These are phyloP conservation scores for Medicago arabica DNA, from an alignment of 306 rosid species.

Conservation along the genomic window DNA sequence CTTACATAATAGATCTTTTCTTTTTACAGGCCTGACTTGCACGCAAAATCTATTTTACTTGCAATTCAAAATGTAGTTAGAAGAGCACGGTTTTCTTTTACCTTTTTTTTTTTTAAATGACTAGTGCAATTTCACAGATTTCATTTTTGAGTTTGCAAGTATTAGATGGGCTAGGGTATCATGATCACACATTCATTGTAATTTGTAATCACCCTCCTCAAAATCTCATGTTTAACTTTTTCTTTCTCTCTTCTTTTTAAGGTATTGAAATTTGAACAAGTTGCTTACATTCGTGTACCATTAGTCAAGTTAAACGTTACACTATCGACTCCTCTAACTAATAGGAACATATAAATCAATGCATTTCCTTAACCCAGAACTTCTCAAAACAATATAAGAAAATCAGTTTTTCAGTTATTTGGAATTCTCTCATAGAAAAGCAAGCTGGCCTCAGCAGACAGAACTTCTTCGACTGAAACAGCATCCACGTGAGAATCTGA, in stretches of 20 bases:
- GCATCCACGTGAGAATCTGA: constrained; percentile 81
- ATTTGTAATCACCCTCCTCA: not conserved
- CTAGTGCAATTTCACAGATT: not conserved
- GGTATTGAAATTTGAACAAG: constrained; percentile 28
- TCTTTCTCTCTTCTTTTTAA: constrained; percentile 1
- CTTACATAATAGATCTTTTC: too few species aligned
- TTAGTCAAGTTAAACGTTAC: not conserved
- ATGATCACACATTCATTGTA: not conserved
- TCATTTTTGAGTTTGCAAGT: not conserved
- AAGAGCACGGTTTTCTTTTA: not conserved
- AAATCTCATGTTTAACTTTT: not conserved
- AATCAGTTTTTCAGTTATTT: constrained; percentile 40
- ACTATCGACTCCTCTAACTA: constrained; percentile 12
- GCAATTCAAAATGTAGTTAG: not conserved
- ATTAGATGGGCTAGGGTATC: not conserved
- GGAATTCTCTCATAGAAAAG: constrained; percentile 82
- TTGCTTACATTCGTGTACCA: not conserved
- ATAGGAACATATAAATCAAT: not conserved
- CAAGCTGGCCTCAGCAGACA: constrained; percentile 87
- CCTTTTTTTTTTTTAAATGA: not conserved
- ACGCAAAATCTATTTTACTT: too few species aligned
- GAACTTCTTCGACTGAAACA: constrained; percentile 73
- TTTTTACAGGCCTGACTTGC: too few species aligned
- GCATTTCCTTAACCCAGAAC: constrained; percentile 25
- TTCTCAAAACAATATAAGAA: not conserved